phyloP scores from a whole-genome alignment of 805 yeast genomes.

The Saccharomycopsis malanga region DNA sequence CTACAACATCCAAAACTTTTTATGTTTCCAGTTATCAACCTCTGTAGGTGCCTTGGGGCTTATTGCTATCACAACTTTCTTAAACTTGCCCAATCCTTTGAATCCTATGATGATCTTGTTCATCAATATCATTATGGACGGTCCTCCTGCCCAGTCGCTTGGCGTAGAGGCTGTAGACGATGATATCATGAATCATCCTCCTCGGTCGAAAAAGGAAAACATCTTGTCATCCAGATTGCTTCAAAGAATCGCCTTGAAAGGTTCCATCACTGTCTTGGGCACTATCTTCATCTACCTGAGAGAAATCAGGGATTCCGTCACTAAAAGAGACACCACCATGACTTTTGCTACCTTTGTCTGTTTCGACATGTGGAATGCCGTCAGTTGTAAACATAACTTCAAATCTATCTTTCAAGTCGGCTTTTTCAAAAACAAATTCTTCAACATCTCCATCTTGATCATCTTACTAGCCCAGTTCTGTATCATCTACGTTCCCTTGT shows the following conservation, averaged over 20 bases:
- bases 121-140: conserved; percentile 97
- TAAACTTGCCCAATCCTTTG: conserved; percentile 86
- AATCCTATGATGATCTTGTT: conserved; percentile 98
- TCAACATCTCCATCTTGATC: conserved; percentile 85
- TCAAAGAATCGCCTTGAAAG: conserved; percentile 49
- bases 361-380: conserved; percentile 95
- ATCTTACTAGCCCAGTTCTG: conserved; percentile 86
- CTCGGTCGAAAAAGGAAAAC: conserved; percentile 79
- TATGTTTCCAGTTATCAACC: conserved; percentile 93
- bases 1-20: conserved; percentile 87
- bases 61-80: conserved; percentile 79
- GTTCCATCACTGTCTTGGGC: conserved; percentile 65
- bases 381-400: conserved; percentile 82
- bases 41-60: conserved; percentile 90
- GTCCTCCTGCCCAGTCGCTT: conserved; percentile 96
- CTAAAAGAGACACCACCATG: conserved; percentile 97
- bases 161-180: conserved; percentile 98
- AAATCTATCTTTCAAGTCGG: conserved; percentile 84
- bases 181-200: conserved; percentile 94
- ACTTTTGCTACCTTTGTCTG: conserved; percentile 95
- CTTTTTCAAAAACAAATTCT: conserved; percentile 71
- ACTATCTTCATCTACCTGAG: conserved; percentile 79
- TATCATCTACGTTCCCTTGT: conserved; percentile 89
- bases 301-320: conserved; percentile 77
- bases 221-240: conserved; percentile 76